Percentiles rank a stretch among this genome's conserved stretches.
Evolutionary conservation across 495 filamentous ascomycete genomes (phyloP).

Genomic region (Hapsidospora chrysogenum): DNA sequence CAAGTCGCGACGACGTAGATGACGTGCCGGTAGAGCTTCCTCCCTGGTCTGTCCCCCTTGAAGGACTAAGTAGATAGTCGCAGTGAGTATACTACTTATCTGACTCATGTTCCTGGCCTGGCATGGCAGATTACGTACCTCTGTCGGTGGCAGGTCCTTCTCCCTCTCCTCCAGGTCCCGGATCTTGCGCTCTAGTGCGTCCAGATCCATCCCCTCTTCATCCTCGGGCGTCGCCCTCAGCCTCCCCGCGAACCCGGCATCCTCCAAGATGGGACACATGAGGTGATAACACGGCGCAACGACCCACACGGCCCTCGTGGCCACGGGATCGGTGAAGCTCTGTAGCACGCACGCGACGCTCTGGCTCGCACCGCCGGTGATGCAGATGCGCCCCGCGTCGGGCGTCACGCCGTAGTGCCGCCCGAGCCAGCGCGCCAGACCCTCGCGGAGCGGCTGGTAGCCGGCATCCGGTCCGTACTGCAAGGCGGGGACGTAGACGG

Average conservation of each 20-base stretch:
- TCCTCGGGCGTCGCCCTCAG: conserved; percentile 56
- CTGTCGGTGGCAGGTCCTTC: conserved; percentile 4
- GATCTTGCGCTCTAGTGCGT: conserved; percentile 30
- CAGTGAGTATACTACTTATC: background rate
- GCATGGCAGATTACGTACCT: too few species aligned
- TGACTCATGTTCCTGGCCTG: too few species aligned
- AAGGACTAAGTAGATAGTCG: conserved; percentile 6
- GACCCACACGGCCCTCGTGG: conserved; percentile 63
- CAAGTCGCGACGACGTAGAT: conserved; percentile 76
- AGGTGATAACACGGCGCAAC: conserved; percentile 69
- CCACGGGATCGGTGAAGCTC: conserved; percentile 59
- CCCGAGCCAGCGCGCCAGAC: conserved; percentile 53
- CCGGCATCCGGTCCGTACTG: conserved; percentile 69
- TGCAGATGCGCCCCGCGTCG: conserved; percentile 45
- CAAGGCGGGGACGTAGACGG: conserved; percentile 38
- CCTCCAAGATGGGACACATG: conserved; percentile 63
- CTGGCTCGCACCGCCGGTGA: conserved; percentile 68
- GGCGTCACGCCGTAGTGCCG: conserved; percentile 34
- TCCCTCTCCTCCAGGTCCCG: conserved; percentile 17
- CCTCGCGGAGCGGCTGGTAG: conserved; percentile 43
- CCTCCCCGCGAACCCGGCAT: conserved; percentile 47
- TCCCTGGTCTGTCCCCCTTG: conserved; percentile 19
- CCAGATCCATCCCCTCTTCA: conserved; percentile 54
- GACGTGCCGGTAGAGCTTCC: conserved; percentile 63
- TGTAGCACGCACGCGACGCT: conserved; percentile 55